Percentiles rank a stretch among this genome's conserved stretches.
These are phyloP conservation scores for Gonium pectorale DNA, from an alignment of 139 green algal genomes.

Conservation along the genomic window DNA sequence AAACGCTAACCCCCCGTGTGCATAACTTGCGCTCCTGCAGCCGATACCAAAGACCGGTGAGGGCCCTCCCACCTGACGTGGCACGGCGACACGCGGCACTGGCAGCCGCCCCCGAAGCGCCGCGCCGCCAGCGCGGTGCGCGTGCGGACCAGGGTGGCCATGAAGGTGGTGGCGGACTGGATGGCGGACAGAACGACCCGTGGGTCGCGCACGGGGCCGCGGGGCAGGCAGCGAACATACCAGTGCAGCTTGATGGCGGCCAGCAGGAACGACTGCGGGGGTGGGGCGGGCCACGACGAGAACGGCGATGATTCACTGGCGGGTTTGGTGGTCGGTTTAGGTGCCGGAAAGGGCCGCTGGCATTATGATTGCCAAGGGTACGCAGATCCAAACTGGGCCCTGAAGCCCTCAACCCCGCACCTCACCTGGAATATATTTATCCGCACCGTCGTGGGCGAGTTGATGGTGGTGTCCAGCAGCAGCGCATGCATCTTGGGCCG, in stretches of 20 bases:
- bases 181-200: slow-evolving; percentile 37
- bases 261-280: slow-evolving; percentile 80
- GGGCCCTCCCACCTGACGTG: slow-evolving; percentile 39
- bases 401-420: too few relatives aligned
- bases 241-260: slow-evolving; percentile 88
- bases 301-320: too few relatives aligned
- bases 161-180: slow-evolving; percentile 50
- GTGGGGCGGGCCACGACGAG: too few relatives aligned
- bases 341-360: too few relatives aligned
- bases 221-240: slow-evolving; percentile 64
- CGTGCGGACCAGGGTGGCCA: slow-evolving; percentile 30
- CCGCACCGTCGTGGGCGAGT: slow-evolving; percentile 72
- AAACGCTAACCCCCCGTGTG: too few relatives aligned
- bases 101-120: slow-evolving; percentile 45
- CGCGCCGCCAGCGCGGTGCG: slow-evolving; percentile 2
- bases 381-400: too few relatives aligned
- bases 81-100: slow-evolving; percentile 45
- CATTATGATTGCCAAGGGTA: too few relatives aligned
- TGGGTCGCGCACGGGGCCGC: slow-evolving; percentile 14
- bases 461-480: slow-evolving; percentile 89
- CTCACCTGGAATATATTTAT: slow-evolving; percentile 91
- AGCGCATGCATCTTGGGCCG: slow-evolving; percentile 88
- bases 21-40: too few relatives aligned
- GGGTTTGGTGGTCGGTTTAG: too few relatives aligned
- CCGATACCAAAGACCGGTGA: too few relatives aligned